A percentile compares a stretch with the other conserved stretches of the same genome.
phyloP scores from a whole-genome alignment of 176 grass and related monocot species.

The Avena atlantica region DNA sequence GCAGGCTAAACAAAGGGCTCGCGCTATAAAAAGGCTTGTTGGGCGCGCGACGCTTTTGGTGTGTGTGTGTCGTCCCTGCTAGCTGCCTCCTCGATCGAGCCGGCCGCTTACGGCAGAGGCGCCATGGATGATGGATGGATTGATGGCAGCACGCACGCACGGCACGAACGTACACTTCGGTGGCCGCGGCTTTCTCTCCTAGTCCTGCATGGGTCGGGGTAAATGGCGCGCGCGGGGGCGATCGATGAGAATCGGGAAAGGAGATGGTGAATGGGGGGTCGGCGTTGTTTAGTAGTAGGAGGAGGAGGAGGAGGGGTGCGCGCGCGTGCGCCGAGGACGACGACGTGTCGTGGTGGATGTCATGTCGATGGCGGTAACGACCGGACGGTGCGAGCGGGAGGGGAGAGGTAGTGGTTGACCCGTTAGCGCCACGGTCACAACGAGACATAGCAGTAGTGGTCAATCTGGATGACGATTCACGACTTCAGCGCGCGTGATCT shows the following conservation, averaged over 20 bases:
- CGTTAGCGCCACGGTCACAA: conserved; percentile 22
- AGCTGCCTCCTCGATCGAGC: neutral
- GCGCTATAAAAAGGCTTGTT: conserved; percentile 29
- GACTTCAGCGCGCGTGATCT: neutral
- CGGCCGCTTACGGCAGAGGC: conserved; percentile 30
- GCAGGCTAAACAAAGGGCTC: neutral
- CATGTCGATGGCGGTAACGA: conserved; percentile 38
- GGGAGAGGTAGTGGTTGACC: conserved; percentile 13
- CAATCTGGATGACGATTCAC: neutral
- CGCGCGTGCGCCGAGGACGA: neutral
- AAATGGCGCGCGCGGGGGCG: neutral
- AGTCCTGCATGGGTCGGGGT: neutral
- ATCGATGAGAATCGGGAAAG: neutral
- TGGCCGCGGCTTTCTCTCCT: neutral
- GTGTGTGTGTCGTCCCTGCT: neutral
- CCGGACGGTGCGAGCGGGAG: neutral
- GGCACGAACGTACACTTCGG: neutral
- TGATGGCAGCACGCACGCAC: neutral
- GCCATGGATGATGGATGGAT: conserved; percentile 25
- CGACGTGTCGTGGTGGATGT: conserved; percentile 38
- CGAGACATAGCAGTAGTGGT: neutral
- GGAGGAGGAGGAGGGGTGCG: neutral
- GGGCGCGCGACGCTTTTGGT: conserved; percentile 34
- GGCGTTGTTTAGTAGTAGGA: conserved; percentile 7
- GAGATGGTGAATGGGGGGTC: neutral